Conservation (phyloP, 371 early-diverging fungal species). For the Nematocida sp. region DNA sequence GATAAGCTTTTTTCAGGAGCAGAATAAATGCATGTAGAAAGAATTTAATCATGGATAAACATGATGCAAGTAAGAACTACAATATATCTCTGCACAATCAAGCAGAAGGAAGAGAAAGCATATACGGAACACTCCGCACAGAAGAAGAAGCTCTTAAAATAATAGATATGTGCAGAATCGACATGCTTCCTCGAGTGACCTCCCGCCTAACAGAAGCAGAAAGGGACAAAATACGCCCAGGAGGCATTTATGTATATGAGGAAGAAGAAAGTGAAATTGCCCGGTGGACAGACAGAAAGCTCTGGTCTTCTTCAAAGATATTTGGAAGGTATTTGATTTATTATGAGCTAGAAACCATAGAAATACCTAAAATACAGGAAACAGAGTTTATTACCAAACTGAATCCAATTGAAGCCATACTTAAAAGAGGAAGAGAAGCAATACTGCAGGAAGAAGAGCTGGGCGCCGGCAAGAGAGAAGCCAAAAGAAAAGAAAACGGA, state of each 20-base stretch:
- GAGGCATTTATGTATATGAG: conserved; percentile 65
- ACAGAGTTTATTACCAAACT: not conserved
- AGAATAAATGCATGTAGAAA: not conserved
- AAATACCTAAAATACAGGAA: conserved; percentile 49
- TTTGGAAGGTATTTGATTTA: conserved; percentile 66
- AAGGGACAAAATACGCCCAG: conserved; percentile 57
- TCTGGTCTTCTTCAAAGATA: conserved; percentile 68
- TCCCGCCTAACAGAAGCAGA: conserved; percentile 57
- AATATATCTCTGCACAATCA: not conserved
- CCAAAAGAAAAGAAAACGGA: conserved; percentile 38
- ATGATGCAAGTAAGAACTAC: conserved; percentile 1
- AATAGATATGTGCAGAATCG: conserved; percentile 57
- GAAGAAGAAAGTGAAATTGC: conserved; percentile 64
- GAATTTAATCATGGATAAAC: not conserved
- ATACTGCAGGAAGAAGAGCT: not conserved
- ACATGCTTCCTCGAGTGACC: conserved; percentile 46
- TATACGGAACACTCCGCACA: conserved; percentile 42
- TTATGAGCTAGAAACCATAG: conserved; percentile 59
- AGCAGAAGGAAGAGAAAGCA: conserved; percentile 12
- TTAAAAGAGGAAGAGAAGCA: conserved; percentile 1
- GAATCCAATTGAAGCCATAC: not conserved
- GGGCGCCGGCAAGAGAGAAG: conserved; percentile 10
- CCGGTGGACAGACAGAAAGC: conserved; percentile 67
- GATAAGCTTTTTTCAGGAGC: conserved; percentile 27
- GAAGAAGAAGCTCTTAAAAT: conserved; percentile 56